These are phyloP conservation scores for Spirogloea muscicola DNA, from an alignment of 139 green algal species.

Conservation along the genomic window DNA sequence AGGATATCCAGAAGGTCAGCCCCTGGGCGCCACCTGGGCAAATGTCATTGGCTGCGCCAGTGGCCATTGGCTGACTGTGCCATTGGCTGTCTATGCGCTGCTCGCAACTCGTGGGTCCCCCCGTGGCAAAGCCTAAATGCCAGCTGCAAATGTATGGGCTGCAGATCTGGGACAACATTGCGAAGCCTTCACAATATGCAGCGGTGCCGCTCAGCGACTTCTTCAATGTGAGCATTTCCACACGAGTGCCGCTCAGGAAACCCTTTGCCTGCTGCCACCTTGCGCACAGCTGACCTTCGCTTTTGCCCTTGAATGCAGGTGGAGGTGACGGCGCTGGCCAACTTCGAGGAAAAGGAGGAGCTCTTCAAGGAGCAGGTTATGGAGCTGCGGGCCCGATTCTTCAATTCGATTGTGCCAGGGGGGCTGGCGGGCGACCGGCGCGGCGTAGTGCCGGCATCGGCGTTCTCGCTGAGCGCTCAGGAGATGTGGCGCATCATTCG, in stretches of 20 bases:
- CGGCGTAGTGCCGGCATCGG: conserved; percentile 57
- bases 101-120: no score
- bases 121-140: no score
- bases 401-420: conserved; percentile 8
- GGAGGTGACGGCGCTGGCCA: conserved; percentile 67
- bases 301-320: conserved; percentile 58
- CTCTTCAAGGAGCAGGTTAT: conserved; percentile 69
- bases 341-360: conserved; percentile 90
- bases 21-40: no score
- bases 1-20: conserved; percentile 61
- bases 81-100: no score
- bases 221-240: conserved; percentile 82
- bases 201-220: conserved; percentile 71
- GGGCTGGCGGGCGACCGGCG: conserved; percentile 31
- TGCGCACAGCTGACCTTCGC: not conserved
- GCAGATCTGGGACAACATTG: conserved; percentile 82
- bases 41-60: no score
- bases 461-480: conserved; percentile 70
- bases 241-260: no score
- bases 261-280: not conserved
- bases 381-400: conserved; percentile 24
- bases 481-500: conserved; percentile 87
- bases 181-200: conserved; percentile 78
- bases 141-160: no score
- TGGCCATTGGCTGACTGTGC: no score